Conservation (phyloP, 2,329 filamentous ascomycete species). For the Gnomoniopsis smithogilvyi region DNA sequence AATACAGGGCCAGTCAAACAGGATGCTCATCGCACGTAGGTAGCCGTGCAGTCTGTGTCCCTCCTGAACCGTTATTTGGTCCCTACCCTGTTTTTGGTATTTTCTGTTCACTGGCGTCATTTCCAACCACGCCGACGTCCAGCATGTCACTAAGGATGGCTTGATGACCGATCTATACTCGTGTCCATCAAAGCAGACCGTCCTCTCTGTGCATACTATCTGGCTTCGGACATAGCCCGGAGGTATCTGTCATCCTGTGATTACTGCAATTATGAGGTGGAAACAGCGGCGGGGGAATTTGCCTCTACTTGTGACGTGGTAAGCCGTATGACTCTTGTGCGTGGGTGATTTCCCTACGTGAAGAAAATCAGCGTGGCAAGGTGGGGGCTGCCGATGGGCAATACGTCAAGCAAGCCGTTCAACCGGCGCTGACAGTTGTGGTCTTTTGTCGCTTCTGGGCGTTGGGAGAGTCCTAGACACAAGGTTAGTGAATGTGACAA, state of each 20-base stretch:
- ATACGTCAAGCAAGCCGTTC: constrained; percentile 16
- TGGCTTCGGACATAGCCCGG: too few species aligned
- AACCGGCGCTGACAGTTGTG: constrained; percentile 27
- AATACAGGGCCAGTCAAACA: constrained; percentile 10
- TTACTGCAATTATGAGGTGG: background rate
- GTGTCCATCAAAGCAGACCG: too few species aligned
- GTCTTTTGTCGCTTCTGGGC: constrained; percentile 21
- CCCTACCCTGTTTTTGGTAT: background rate
- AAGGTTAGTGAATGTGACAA: constrained; percentile 16
- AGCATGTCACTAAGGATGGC: too few species aligned
- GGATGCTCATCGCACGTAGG: background rate
- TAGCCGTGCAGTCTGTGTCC: background rate
- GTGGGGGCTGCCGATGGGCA: background rate
- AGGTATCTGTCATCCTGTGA: background rate
- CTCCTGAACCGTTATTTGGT: background rate
- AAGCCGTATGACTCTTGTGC: constrained; percentile 1
- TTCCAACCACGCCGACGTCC: background rate
- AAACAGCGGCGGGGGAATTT: background rate
- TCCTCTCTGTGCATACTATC: too few species aligned
- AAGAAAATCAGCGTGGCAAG: constrained; percentile 17
- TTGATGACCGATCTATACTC: too few species aligned
- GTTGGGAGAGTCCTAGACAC: constrained; percentile 11
- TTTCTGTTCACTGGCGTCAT: background rate
- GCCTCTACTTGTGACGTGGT: background rate
- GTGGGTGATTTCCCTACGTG: constrained; percentile 13